Conservation (phyloP, 1,139 yeast genomes). For the Protomyces macrosporus region DNA sequence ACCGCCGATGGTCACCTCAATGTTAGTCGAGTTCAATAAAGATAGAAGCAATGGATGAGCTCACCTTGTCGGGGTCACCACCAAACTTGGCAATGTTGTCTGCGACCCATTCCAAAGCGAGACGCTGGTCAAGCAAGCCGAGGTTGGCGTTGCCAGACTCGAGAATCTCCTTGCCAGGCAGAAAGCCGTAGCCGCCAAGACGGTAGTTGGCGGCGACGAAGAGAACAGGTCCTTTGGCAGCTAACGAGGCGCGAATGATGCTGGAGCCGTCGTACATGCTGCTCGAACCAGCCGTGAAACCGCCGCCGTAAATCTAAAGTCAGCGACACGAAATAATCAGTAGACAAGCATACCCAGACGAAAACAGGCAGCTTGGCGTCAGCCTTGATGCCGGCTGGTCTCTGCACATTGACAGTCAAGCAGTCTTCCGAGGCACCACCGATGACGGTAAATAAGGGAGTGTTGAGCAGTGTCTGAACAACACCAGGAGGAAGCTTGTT, state of each 20-base stretch:
- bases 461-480: slow-evolving; percentile 23
- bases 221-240: slow-evolving; percentile 32
- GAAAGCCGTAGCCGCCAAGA: slow-evolving; percentile 39
- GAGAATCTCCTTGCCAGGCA: slow-evolving; percentile 1
- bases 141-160: slow-evolving; percentile 33
- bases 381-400: neutral
- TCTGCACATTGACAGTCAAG: slow-evolving; percentile 2
- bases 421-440: slow-evolving; percentile 31
- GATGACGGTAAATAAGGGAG: slow-evolving; percentile 30
- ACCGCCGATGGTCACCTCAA: neutral
- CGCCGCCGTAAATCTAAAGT: slow-evolving; percentile 31
- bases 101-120: slow-evolving; percentile 41
- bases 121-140: slow-evolving; percentile 39
- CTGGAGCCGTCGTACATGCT: neutral
- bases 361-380: slow-evolving; percentile 1
- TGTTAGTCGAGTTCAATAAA: slow-evolving; percentile 12
- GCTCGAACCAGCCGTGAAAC: slow-evolving; percentile 29
- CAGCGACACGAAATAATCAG: slow-evolving; percentile 32
- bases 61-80: slow-evolving; percentile 39
- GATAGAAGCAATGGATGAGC: slow-evolving; percentile 40
- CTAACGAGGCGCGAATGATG: neutral
- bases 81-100: slow-evolving; percentile 40
- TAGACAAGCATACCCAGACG: slow-evolving; percentile 40
- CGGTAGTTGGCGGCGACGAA: slow-evolving; percentile 37
- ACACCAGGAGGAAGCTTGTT: slow-evolving; percentile 11